phyloP scores from a whole-genome alignment of 345 rosid genomes.

The Heritiera littoralis region DNA sequence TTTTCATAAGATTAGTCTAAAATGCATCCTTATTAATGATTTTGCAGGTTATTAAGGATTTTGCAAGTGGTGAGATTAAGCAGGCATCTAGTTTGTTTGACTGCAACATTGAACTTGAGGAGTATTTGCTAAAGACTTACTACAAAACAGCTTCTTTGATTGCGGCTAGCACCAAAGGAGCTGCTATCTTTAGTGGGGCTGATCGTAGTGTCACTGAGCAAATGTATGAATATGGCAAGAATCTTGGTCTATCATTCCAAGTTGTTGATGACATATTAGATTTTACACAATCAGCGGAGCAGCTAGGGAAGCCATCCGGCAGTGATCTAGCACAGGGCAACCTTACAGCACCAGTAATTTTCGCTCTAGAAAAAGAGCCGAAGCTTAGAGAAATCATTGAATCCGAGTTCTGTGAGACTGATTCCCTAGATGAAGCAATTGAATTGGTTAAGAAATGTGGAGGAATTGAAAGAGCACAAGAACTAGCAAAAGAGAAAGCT shows the following conservation, averaged over 20 bases:
- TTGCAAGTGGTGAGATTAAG: slow-evolving; percentile 97
- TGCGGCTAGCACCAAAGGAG: slow-evolving; percentile 94
- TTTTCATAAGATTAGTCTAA: neutral
- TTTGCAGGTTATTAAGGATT: slow-evolving; percentile 90
- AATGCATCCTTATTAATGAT: neutral
- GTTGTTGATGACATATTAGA: slow-evolving; percentile 92
- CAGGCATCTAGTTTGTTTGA: slow-evolving; percentile 96
- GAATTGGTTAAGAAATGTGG: slow-evolving; percentile 61
- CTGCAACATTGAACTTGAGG: slow-evolving; percentile 73
- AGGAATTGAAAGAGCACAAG: slow-evolving; percentile 76
- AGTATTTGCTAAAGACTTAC: slow-evolving; percentile 87
- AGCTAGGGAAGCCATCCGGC: slow-evolving; percentile 90
- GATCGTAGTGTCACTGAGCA: slow-evolving; percentile 46
- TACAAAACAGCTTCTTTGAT: slow-evolving; percentile 92
- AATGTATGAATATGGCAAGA: slow-evolving; percentile 84
- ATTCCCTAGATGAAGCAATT: slow-evolving; percentile 78
- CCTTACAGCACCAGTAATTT: slow-evolving; percentile 90
- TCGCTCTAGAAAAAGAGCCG: slow-evolving; percentile 72
- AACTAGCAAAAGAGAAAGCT: slow-evolving; percentile 83
- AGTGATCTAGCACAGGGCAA: slow-evolving; percentile 84
- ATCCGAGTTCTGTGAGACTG: slow-evolving; percentile 81
- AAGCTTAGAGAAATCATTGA: slow-evolving; percentile 86
- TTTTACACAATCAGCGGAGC: slow-evolving; percentile 90
- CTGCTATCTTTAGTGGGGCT: slow-evolving; percentile 80
- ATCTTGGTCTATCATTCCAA: slow-evolving; percentile 92